phyloP scores from a whole-genome alignment of 768 basidiomycete genomes.

The Pisolithus sp. region DNA sequence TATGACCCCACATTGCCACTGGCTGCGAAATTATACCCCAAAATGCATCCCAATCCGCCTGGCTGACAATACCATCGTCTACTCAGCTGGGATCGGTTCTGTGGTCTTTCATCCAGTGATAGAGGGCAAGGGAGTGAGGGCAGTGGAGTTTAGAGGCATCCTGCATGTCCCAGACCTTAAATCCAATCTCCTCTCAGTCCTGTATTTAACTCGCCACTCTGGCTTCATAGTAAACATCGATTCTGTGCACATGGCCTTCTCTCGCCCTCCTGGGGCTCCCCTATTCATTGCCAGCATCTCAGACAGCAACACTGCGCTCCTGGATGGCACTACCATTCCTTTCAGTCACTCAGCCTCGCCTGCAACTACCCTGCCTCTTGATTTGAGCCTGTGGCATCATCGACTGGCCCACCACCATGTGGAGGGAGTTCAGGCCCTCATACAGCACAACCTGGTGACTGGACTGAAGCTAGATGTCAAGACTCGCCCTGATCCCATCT shows the following conservation, averaged over 20 bases:
- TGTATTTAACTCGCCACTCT: conserved; percentile 6
- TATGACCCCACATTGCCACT: conserved; percentile 26
- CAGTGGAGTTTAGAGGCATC: too few relatives aligned
- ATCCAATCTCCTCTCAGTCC: background rate
- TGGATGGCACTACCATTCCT: conserved; percentile 13
- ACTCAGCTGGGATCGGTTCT: too few relatives aligned
- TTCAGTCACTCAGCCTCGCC: conserved; percentile 1
- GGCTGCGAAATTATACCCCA: too few relatives aligned
- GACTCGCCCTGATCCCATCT: conserved; percentile 9
- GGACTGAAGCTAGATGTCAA: conserved; percentile 7
- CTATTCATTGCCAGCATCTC: conserved; percentile 7
- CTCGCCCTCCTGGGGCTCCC: background rate
- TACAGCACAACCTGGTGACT: conserved; percentile 9
- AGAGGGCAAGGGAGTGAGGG: too few relatives aligned
- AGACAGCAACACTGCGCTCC: conserved; percentile 4
- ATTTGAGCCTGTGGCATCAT: conserved; percentile 19
- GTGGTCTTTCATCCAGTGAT: too few relatives aligned
- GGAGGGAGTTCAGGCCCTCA: conserved; percentile 2
- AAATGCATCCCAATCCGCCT: too few relatives aligned
- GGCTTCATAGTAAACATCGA: conserved; percentile 6
- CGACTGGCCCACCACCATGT: conserved; percentile 15
- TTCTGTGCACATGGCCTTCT: background rate
- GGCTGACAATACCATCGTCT: too few relatives aligned
- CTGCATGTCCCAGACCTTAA: too few relatives aligned
- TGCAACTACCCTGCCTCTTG: conserved; percentile 3